These are phyloP conservation scores for Apostasia shenzhenica DNA, from an alignment of 106 monocot genomes.

Conservation along the genomic window DNA sequence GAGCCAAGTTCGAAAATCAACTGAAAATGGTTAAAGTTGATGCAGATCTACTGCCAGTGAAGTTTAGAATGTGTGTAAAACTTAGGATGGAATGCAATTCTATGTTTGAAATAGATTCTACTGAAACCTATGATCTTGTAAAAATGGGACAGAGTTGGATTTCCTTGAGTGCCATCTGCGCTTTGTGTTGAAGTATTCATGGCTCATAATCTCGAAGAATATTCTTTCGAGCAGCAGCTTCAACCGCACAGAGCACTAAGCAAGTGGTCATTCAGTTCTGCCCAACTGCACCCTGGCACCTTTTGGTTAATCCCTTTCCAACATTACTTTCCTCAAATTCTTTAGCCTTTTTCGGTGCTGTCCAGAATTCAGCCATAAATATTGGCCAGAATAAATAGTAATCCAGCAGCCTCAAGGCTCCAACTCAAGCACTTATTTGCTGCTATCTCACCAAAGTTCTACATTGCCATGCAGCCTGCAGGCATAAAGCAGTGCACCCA, in stretches of 20 bases:
- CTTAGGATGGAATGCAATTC: too few species aligned
- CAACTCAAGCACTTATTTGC: conserved; percentile 46
- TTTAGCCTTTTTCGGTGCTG: conserved; percentile 63
- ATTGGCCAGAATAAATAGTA: conserved; percentile 45
- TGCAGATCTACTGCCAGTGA: too few species aligned
- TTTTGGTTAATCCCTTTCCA: conserved; percentile 27
- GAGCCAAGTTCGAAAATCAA: too few species aligned
- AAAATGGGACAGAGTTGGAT: too few species aligned
- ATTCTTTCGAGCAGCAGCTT: too few species aligned
- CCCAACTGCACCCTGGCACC: conserved; percentile 46
- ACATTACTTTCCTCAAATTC: conserved; percentile 41
- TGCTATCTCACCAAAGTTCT: conserved; percentile 53
- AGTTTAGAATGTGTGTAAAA: too few species aligned
- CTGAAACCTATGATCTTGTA: too few species aligned
- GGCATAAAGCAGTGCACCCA: conserved; percentile 79
- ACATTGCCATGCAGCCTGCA: conserved; percentile 60
- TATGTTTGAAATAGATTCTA: too few species aligned
- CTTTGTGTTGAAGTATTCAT: too few species aligned
- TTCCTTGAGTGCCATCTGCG: too few species aligned
- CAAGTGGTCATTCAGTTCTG: conserved; percentile 9
- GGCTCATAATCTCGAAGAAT: too few species aligned
- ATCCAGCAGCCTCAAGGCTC: conserved; percentile 40
- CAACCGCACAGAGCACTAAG: not conserved
- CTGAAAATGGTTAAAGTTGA: too few species aligned
- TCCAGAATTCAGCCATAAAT: conserved; percentile 64